These are phyloP conservation scores for Niebla homalea DNA, from an alignment of 495 filamentous ascomycete species.

Conservation along the genomic window DNA sequence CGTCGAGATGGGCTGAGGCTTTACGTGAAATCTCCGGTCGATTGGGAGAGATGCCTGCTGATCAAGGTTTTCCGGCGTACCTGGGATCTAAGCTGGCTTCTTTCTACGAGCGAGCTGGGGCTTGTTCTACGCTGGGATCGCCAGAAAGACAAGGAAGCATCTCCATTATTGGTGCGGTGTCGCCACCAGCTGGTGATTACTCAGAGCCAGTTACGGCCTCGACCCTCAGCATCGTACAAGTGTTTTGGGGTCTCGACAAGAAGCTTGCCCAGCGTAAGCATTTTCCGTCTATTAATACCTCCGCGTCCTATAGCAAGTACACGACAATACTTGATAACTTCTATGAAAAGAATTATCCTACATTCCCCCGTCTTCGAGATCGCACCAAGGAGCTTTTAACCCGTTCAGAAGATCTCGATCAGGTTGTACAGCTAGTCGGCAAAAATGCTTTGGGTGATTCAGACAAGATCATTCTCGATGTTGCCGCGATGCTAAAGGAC, in stretches of 20 bases:
- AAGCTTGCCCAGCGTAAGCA: conserved; percentile 98
- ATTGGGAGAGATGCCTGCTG: conserved; percentile 98
- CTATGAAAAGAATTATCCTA: conserved; percentile 84
- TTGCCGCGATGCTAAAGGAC: conserved; percentile 84
- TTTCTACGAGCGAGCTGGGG: conserved; percentile 95
- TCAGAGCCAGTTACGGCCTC: conserved; percentile 92
- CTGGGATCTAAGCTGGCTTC: conserved; percentile 91
- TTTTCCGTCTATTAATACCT: conserved; percentile 97
- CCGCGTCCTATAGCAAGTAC: conserved; percentile 95
- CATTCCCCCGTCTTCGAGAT: conserved; percentile 86
- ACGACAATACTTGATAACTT: conserved; percentile 72
- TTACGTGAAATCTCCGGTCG: conserved; percentile 98
- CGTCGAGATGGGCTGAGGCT: conserved; percentile 96
- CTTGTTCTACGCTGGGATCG: conserved; percentile 57
- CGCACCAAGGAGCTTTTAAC: conserved; percentile 84
- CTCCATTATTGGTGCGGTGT: conserved; percentile 95
- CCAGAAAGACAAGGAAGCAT: conserved; percentile 81
- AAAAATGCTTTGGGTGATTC: conserved; percentile 92
- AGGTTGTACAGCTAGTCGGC: conserved; percentile 96
- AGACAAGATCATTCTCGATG: conserved; percentile 96
- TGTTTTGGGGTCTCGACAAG: conserved; percentile 99
- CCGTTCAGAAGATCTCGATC: conserved; percentile 92
- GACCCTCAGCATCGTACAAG: conserved; percentile 95
- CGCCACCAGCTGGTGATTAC: conserved; percentile 96
- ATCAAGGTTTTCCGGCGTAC: conserved; percentile 98